These are phyloP conservation scores for Sarcodon sp. DNA, from an alignment of 768 basidiomycete species.

Conservation along the genomic window DNA sequence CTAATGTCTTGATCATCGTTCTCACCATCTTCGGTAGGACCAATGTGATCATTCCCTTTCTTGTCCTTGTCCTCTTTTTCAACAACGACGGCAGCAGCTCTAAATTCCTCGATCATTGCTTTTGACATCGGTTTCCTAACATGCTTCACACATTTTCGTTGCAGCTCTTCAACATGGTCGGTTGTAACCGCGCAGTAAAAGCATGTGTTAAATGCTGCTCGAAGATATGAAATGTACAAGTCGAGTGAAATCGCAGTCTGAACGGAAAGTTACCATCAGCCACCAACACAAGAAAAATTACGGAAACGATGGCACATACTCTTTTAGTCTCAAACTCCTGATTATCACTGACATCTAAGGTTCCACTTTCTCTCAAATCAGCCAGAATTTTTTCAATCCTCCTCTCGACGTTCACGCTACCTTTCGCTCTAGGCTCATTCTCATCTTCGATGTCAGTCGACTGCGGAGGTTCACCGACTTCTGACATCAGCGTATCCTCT, in stretches of 20 bases:
- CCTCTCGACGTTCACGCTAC: constrained; percentile 72
- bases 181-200: constrained; percentile 94
- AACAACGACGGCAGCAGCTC: constrained; percentile 20
- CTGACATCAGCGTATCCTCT: not conserved
- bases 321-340: constrained; percentile 57
- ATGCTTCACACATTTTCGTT: constrained; percentile 91
- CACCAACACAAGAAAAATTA: not conserved
- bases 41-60: constrained; percentile 26
- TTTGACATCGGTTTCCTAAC: constrained; percentile 65
- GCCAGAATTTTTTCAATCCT: constrained; percentile 67
- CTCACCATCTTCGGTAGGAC: constrained; percentile 18
- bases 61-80: constrained; percentile 32
- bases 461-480: constrained; percentile 13
- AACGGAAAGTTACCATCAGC: constrained; percentile 8
- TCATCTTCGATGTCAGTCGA: constrained; percentile 29
- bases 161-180: constrained; percentile 90
- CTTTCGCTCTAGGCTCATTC: constrained; percentile 45
- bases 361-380: constrained; percentile 53
- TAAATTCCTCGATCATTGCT: constrained; percentile 45
- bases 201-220: constrained; percentile 87
- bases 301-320: constrained; percentile 24
- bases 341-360: constrained; percentile 47
- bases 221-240: constrained; percentile 86
- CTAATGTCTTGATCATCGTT: constrained; percentile 19
- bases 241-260: constrained; percentile 80